Conservation (phyloP, 2,329 filamentous ascomycete species). For the Ascosphaera acerosa region DNA sequence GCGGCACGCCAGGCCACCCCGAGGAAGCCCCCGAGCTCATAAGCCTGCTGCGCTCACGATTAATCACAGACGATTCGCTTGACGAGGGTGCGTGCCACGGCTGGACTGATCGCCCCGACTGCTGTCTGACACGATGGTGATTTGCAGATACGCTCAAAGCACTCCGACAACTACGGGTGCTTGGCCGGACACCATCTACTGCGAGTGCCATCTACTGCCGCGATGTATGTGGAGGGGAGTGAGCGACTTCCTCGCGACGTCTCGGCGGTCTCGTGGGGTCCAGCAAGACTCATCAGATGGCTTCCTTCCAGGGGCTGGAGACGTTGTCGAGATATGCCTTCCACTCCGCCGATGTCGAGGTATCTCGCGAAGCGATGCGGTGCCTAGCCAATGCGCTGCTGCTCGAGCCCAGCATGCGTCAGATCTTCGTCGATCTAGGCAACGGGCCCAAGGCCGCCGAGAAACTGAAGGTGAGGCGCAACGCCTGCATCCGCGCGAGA, state of each 20-base stretch:
- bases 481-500: slow-evolving; percentile 2
- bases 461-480: slow-evolving; percentile 31
- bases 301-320: slow-evolving; percentile 37
- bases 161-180: slow-evolving; percentile 44
- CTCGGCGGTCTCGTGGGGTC: neutral
- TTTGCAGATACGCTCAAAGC: slow-evolving; percentile 15
- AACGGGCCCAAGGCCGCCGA: slow-evolving; percentile 42
- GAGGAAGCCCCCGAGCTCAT: too few species aligned
- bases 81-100: too few species aligned
- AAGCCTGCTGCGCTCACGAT: too few species aligned
- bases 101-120: too few species aligned
- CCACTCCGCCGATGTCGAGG: slow-evolving; percentile 32
- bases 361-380: slow-evolving; percentile 50
- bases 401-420: slow-evolving; percentile 39
- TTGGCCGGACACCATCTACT: slow-evolving; percentile 44
- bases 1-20: too few species aligned
- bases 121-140: too few species aligned
- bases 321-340: slow-evolving; percentile 51
- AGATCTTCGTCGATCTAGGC: slow-evolving; percentile 46
- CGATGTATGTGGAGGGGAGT: slow-evolving; percentile 24
- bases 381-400: slow-evolving; percentile 70
- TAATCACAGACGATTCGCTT: too few species aligned
- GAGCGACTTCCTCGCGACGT: slow-evolving; percentile 2
- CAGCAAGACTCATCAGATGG: slow-evolving; percentile 2
- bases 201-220: slow-evolving; percentile 68